Evolutionary conservation across 1,284 basidiomycete species (phyloP), one percentile per base, ranked within the genome.

Genomic region (Papiliotrema fonsecae): DNA sequence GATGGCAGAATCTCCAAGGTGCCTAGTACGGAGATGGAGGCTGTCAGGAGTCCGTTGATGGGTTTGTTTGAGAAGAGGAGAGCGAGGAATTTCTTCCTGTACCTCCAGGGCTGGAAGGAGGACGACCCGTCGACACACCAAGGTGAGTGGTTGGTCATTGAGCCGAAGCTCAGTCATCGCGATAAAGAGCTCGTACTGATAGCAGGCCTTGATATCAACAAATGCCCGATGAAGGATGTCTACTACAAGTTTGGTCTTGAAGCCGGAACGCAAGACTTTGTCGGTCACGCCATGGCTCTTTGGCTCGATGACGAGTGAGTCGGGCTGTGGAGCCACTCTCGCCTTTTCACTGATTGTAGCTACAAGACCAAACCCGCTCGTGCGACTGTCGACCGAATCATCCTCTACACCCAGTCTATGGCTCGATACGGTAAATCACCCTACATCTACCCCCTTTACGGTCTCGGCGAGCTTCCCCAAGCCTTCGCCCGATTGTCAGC

Each of bases 371-470:
- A 93, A 72, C 82, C 88, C 42, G 96, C 93, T 34, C 86, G 92
- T 45, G 82, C 86, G 47, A 80, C 94, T 6, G 93, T 97, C 72
- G 86, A 97, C 66, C 89, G 96, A 54, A 97, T 98, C 75, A 81
- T 97, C 58, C 84, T 98, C 54, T 99, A 99, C 78, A 97, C 92
- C 16, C 87, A 88, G 7, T 98, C 94, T 19, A 97, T 99, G 90
- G 92, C 96, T 26, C 88, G 96, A 48, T 98, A 97, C 76, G 96
- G 96, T 64, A 98, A 98, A 76, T 98, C 96, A 18, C 96, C 96
- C 3, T 99, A 98, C 80, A 97, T 99, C 73, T 98, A 99, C 78
- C 96, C 96, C 14, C 82, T 97, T 47, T 99, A 98, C 75, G 96
- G 96, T 58, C 87, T 99, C 45, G 96, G 96, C 62, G 96, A 99